phyloP scores from a whole-genome alignment of 2,329 filamentous ascomycete species.

The Fusarium austroafricanum region DNA sequence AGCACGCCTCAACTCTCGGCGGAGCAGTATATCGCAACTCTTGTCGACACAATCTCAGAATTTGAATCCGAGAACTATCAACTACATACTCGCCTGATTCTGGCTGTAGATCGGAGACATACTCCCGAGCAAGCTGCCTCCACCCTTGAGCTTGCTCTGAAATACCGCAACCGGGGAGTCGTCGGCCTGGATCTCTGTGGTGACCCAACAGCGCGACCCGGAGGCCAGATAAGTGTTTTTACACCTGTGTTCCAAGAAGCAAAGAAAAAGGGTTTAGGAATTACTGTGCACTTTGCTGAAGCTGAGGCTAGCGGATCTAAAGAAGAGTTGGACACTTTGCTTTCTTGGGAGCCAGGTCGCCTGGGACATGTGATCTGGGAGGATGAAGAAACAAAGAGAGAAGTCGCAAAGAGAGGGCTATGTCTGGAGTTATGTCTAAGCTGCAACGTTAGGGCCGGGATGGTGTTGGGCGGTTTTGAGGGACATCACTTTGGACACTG shows the following conservation, averaged over 20 bases:
- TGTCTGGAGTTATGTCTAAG: slow-evolving; percentile 82
- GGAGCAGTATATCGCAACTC: slow-evolving; percentile 71
- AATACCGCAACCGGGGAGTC: slow-evolving; percentile 65
- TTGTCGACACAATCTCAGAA: slow-evolving; percentile 71
- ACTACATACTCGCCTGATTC: slow-evolving; percentile 74
- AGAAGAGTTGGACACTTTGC: slow-evolving; percentile 71
- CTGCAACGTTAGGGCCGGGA: slow-evolving; percentile 81
- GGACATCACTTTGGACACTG: slow-evolving; percentile 85
- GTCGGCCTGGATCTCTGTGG: slow-evolving; percentile 85
- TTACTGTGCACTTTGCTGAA: slow-evolving; percentile 86
- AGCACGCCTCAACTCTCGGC: slow-evolving; percentile 69
- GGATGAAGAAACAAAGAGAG: slow-evolving; percentile 66
- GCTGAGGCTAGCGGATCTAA: slow-evolving; percentile 65
- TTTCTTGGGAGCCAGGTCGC: slow-evolving; percentile 74
- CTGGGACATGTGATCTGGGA: slow-evolving; percentile 86
- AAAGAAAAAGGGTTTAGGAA: slow-evolving; percentile 63
- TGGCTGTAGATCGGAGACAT: slow-evolving; percentile 78
- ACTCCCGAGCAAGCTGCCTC: slow-evolving; percentile 69
- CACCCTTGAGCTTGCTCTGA: slow-evolving; percentile 71
- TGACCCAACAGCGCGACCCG: slow-evolving; percentile 66
- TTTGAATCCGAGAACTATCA: slow-evolving; percentile 57
- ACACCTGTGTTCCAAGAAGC: slow-evolving; percentile 69
- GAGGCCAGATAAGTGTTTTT: slow-evolving; percentile 71
- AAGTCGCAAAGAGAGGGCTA: slow-evolving; percentile 64
- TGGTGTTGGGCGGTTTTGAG: slow-evolving; percentile 73